Evolutionary conservation across 2,329 filamentous ascomycete species (phyloP), one percentile per base, ranked within the genome.

Genomic region (Didymella keratinophila): DNA sequence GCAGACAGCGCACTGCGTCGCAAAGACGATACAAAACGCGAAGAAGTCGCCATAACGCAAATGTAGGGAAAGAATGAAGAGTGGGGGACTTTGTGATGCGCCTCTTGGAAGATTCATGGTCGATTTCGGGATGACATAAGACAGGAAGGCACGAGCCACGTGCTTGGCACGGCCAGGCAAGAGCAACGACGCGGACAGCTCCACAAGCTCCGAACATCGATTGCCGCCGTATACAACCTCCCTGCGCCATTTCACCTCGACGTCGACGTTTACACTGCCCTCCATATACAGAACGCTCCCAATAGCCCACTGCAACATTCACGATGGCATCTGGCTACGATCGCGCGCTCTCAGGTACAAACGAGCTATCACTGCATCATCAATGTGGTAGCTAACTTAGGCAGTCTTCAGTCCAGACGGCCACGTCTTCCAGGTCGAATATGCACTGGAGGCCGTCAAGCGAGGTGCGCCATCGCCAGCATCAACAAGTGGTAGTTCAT

Each of bases 391-490:
- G 66, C 72, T 75, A 69, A 73, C 62, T 43, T 61, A 32, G 76
- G 66, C 71, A 96, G 93, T 97, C 78, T 97, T 97, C 76, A 98
- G 94, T 87, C 95, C 95, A 75, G 95, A 99, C 82, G 95, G 95
- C 81, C 95, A 99, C 84, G 95, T 99, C 74, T 99, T 99, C 83
- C 95, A 99, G 82, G 95, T 99, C 75, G 95, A 99, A 86, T 99
- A 99, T 86, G 95, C 95, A 56, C 90, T 96, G 69, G 95, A 99
- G 83, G 95, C 95, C 69, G 95, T 99, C 69, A 99, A 99, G 86
- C 84, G 95, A 92, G 95, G 94, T 95, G 82, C 28, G 67, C n/a
- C 14, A 20, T 30, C 11, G 14, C n/a, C 16, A 39, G n/a, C n/a
- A 3, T 14, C 5, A 16, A 16, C 3, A 6, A 3, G 9, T 30